These are phyloP conservation scores for Vigna mungo DNA, from an alignment of 306 rosid genomes.

Conservation along the genomic window DNA sequence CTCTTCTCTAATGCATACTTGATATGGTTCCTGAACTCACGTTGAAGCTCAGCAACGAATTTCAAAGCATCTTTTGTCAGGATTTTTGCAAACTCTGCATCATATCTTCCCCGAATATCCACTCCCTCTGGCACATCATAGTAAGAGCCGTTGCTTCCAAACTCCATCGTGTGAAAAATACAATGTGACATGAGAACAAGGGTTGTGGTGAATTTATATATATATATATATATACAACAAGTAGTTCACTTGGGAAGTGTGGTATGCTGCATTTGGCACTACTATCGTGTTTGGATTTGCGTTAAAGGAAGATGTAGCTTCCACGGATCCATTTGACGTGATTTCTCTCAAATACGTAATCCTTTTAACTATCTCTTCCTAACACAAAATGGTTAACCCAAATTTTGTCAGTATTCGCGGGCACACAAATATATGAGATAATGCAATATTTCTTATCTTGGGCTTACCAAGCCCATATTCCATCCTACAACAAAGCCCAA, in stretches of 20 bases:
- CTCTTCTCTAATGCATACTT: conserved; percentile 80
- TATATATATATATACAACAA: conserved; percentile 28
- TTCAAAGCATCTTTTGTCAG: conserved; percentile 76
- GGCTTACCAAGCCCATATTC: neutral
- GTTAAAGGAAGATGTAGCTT: neutral
- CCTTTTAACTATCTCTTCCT: neutral
- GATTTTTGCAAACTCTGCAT: conserved; percentile 67
- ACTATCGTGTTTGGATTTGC: neutral
- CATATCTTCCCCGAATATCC: conserved; percentile 77
- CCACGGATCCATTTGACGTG: neutral
- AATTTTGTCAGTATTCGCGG: neutral
- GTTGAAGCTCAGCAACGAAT: conserved; percentile 76
- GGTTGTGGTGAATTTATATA: conserved; percentile 18
- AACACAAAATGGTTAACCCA: neutral
- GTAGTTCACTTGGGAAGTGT: conserved; percentile 45
- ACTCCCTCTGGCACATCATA: conserved; percentile 80
- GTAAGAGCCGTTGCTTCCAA: conserved; percentile 49
- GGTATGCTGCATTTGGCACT: conserved; percentile 1
- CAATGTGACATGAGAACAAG: conserved; percentile 13
- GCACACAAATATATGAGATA: neutral
- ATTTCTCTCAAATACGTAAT: neutral
- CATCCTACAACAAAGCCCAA: neutral
- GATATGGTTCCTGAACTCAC: conserved; percentile 72
- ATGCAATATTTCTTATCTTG: neutral
- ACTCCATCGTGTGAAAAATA: neutral